Evolutionary conservation across 257 asterid genomes (phyloP).

Genomic region (Fraxinus pennsylvanica): DNA sequence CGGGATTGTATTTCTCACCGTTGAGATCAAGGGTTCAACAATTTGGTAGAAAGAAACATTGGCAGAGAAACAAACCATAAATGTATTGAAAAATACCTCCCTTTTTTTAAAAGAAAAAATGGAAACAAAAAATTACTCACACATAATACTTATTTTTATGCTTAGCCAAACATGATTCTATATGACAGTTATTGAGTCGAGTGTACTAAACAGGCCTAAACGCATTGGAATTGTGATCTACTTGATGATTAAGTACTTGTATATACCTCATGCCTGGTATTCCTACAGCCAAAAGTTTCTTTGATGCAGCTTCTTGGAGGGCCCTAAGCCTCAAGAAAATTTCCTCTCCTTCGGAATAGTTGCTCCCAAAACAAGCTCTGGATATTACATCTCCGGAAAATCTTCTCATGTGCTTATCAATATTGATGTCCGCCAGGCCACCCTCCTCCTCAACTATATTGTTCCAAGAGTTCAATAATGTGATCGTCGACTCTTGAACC

Average conservation of each 20-base stretch:
- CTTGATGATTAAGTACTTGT: not conserved
- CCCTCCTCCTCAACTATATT: conserved; percentile 23
- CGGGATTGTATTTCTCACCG: no score
- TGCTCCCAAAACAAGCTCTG: conserved; percentile 47
- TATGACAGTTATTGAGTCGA: not conserved
- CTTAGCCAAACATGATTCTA: no score
- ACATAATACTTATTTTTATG: no score
- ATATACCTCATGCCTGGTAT: conserved; percentile 38
- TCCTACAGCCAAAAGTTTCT: conserved; percentile 6
- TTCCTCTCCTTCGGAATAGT: conserved; percentile 37
- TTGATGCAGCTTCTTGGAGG: conserved; percentile 39
- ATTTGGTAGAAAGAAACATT: no score
- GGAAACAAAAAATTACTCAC: no score
- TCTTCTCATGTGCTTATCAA: conserved; percentile 34
- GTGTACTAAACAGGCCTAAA: not conserved
- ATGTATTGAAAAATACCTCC: no score
- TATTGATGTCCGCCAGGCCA: conserved; percentile 41
- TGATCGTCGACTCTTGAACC: conserved; percentile 31
- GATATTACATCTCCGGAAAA: conserved; percentile 48
- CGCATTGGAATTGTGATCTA: not conserved
- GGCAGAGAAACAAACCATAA: no score
- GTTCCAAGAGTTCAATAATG: conserved; percentile 37
- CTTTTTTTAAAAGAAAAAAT: no score
- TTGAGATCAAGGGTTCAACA: no score
- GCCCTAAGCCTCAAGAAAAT: conserved; percentile 39